Evolutionary conservation across 140 eudicot species (phyloP).

Genomic region (Oenanthe javanica): DNA sequence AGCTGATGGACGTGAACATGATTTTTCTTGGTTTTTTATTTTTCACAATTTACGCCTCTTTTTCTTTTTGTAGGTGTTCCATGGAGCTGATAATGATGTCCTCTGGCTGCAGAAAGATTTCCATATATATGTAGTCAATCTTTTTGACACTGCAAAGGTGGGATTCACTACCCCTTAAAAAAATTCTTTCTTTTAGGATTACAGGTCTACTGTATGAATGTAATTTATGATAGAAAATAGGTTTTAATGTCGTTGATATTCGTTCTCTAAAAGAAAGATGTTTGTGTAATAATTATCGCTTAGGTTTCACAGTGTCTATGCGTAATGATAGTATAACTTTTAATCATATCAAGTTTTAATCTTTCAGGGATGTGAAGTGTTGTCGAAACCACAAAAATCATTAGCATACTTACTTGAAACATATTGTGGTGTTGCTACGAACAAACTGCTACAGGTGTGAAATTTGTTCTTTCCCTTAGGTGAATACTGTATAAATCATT

Average conservation of each 20-base stretch:
- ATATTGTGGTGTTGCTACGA: conserved; percentile 70
- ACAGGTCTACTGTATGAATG: background rate
- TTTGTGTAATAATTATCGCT: background rate
- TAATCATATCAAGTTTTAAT: conserved; percentile 7
- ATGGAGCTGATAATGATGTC: conserved; percentile 96
- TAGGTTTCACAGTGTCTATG: background rate
- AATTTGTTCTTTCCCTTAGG: background rate
- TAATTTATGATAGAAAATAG: background rate
- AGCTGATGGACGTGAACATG: conserved; percentile 1
- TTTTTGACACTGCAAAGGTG: conserved; percentile 98
- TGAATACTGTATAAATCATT: background rate
- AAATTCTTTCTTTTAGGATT: background rate
- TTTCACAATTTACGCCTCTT: background rate
- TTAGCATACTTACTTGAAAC: conserved; percentile 87
- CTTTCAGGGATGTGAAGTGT: conserved; percentile 84
- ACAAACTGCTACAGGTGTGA: conserved; percentile 75
- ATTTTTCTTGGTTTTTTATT: conserved; percentile 4
- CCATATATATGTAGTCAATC: conserved; percentile 82
- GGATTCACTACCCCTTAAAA: background rate
- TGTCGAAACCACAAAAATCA: conserved; percentile 88
- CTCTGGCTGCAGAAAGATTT: conserved; percentile 97
- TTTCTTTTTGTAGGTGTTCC: conserved; percentile 66
- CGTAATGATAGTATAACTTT: background rate
- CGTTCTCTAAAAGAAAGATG: background rate
- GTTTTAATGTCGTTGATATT: background rate